A percentile compares a stretch with the other conserved stretches of the same genome.
Conservation (phyloP, 2,329 filamentous ascomycete genomes). For the Trichoderma sp. region DNA sequence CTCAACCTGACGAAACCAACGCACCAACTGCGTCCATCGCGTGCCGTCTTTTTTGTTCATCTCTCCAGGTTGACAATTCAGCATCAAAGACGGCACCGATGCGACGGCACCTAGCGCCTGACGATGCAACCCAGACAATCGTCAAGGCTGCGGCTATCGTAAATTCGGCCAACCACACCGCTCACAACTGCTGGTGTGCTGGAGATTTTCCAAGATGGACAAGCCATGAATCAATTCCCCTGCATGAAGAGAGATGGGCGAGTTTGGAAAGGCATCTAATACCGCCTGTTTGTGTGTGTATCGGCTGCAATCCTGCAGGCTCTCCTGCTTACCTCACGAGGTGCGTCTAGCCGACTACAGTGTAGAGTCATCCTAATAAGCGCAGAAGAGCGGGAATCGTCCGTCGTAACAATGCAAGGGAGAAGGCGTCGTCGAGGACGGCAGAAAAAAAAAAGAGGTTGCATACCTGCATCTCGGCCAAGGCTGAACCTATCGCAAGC, state of each 20-base stretch:
- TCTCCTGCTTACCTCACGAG: neutral
- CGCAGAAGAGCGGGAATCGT: neutral
- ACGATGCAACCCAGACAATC: neutral
- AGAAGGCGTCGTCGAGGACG: neutral
- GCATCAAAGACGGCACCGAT: neutral
- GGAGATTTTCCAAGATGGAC: neutral
- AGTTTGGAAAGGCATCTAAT: neutral
- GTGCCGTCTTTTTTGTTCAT: neutral
- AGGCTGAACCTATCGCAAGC: conserved; percentile 1
- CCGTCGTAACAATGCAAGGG: neutral
- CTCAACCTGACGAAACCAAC: neutral
- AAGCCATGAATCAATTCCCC: neutral
- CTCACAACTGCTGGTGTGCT: neutral
- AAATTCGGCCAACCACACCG: neutral
- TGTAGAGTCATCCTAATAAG: neutral
- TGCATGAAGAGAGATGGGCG: neutral
- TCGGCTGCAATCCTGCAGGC: neutral
- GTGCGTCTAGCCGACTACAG: neutral
- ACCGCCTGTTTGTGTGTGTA: neutral
- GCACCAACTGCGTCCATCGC: neutral
- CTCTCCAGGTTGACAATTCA: neutral
- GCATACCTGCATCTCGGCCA: neutral
- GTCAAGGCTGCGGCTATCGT: neutral
- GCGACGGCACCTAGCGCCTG: neutral
- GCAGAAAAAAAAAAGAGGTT: neutral